phyloP scores from a whole-genome alignment of 192 early-diverging fungal genomes.

The Fimicolochytrium jonesii region DNA sequence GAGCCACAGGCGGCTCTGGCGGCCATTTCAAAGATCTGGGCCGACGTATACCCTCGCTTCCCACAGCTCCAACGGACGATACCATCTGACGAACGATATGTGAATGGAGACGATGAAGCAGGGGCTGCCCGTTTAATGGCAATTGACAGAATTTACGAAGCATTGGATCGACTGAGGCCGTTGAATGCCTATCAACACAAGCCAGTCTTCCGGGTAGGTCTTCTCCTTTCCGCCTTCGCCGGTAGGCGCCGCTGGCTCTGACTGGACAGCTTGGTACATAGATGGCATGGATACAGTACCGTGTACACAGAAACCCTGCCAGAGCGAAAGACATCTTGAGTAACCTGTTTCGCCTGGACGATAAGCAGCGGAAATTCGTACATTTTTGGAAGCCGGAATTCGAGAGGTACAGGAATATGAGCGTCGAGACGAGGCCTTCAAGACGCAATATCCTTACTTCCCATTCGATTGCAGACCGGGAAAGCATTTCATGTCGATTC shows the following conservation, averaged over 20 bases:
- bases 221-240: too few species aligned
- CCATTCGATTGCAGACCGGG: slow-evolving; percentile 47
- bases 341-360: slow-evolving; percentile 53
- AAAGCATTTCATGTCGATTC: slow-evolving; percentile 70
- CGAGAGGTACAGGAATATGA: slow-evolving; percentile 65
- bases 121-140: too few species aligned
- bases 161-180: slow-evolving; percentile 46
- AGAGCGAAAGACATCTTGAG: slow-evolving; percentile 57
- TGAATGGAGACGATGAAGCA: too few species aligned
- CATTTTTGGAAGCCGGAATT: slow-evolving; percentile 77
- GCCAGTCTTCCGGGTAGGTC: slow-evolving; percentile 64
- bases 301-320: slow-evolving; percentile 51
- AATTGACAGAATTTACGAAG: slow-evolving; percentile 44
- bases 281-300: slow-evolving; percentile 60
- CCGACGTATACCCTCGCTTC: too few species aligned
- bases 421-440: too few species aligned
- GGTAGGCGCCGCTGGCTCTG: too few species aligned
- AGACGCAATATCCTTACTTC: too few species aligned
- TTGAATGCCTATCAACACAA: slow-evolving; percentile 66
- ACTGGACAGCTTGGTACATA: too few species aligned
- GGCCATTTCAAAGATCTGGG: too few species aligned
- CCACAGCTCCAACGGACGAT: too few species aligned
- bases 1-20: too few species aligned
- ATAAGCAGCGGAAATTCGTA: slow-evolving; percentile 49
- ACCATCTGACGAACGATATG: too few species aligned